Evolutionary conservation across 257 asterid species (phyloP), one percentile per base, ranked within the genome.

Genomic region (Rubia yunnanensis): DNA sequence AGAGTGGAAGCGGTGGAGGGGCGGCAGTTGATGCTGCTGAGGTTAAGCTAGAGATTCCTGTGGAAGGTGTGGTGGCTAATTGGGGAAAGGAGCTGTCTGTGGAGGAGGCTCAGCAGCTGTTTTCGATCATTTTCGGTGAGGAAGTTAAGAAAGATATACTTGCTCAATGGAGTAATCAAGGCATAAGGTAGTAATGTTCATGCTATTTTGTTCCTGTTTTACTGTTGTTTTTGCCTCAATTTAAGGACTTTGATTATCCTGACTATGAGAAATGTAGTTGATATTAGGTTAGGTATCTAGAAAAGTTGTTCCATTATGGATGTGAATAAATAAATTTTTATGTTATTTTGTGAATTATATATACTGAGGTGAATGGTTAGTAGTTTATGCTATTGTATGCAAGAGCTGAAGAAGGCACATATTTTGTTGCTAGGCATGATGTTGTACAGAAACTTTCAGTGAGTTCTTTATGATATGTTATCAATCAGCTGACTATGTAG

Each of bases 121-220:
- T 92, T 71, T 74, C 69, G 50, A 79, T 89, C 85, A 83, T 92
- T 61, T 92, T 92, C 60, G 95, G 99, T 50, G 75, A 73, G 48
- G 66, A 63, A 22, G 89, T 92, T 41, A 84, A 86, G 26, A 78
- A 71, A 73, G 95, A 80, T 71, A 84, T 92, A 66, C 95, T 92
- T 72, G 90, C 90, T 5, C 99, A 89, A 80, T 92, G 99, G 97
- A 86, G 86, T 75, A 92, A 92, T 81, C 99, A 92, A 85, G 99
- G 99, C 54, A 88, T 92, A 60, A 81, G 96, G 99, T 92, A 80
- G 97, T 92, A 80, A 73, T 53, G 49, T 39, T 48, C 69, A 53
- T 49, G n/a, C 20, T 0, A 50, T 10, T 22, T 6, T 30, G n/a
- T 60, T 38, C 26, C 48, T 11, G 17, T 39, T 11, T 10, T 39